Conservation (phyloP, 768 basidiomycete genomes). For the Russula virescens region DNA sequence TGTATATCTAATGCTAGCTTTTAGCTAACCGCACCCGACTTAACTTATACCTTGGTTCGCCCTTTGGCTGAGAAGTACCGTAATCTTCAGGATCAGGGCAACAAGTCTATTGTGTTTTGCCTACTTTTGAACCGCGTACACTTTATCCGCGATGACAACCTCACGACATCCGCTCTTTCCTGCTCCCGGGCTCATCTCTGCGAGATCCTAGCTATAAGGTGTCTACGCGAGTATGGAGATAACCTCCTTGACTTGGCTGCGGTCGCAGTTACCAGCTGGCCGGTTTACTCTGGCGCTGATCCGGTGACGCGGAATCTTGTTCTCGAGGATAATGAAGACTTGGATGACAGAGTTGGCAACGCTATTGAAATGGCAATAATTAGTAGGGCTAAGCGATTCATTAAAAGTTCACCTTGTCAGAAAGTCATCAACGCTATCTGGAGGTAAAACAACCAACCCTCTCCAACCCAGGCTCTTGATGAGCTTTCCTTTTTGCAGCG, state of each 20-base stretch:
- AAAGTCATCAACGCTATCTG: conserved; percentile 84
- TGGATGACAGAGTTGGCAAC: conserved; percentile 80
- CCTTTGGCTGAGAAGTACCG: conserved; percentile 87
- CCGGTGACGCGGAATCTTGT: conserved; percentile 50
- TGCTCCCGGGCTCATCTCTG: conserved; percentile 75
- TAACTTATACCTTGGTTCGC: conserved; percentile 84
- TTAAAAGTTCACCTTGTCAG: conserved; percentile 83
- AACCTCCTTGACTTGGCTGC: conserved; percentile 62
- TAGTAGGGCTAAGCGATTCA: conserved; percentile 80
- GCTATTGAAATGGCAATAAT: conserved; percentile 92
- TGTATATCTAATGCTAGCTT: conserved; percentile 1
- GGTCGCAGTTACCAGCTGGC: conserved; percentile 75
- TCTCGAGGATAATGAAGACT: conserved; percentile 60
- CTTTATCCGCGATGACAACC: conserved; percentile 72
- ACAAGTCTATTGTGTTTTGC: conserved; percentile 83
- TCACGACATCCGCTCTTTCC: conserved; percentile 65
- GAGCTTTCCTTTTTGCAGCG: conserved; percentile 41
- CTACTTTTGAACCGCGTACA: conserved; percentile 83
- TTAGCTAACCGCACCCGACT: conserved; percentile 77
- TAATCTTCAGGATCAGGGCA: conserved; percentile 61
- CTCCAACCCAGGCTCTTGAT: conserved; percentile 1
- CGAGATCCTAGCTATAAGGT: conserved; percentile 81
- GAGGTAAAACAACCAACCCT: conserved; percentile 43
- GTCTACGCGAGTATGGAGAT: conserved; percentile 66
- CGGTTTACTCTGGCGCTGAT: conserved; percentile 72